Evolutionary conservation across 1,284 basidiomycete species (phyloP), one percentile per base, ranked within the genome.

Genomic region (Entoloma clypeatum): DNA sequence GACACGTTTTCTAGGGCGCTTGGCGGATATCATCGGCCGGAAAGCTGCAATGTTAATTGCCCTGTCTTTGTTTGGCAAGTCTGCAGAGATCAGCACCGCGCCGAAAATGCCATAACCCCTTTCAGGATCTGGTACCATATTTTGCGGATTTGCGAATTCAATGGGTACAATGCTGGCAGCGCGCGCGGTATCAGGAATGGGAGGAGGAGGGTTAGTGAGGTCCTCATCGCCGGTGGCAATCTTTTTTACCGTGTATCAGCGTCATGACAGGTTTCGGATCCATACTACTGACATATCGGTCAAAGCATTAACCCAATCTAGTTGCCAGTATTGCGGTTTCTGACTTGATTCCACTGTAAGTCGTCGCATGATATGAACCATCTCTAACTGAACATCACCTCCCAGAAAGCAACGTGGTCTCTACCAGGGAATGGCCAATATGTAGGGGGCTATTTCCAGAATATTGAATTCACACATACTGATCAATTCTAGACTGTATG

Each of bases 371-470:
- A 9, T n/a, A 30, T 8, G 7, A 34, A 24, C 17, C 39, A 22
- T 11, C 10, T 39, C 47, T 41, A 36, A 26, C 44, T 41, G 41
- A 47, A 24, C n/a, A 36, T 7, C 29, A 34, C 18, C 24, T 16
- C 41, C 24, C 44, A 92, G 90, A 53, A 86, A 86, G 56, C 81
- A 89, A 47, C 76, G 92, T 49, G 91, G 91, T 3, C 65, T 94
- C 25, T 93, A 92, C 59, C 92, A 94, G 64, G 92, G 91, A 41
- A 75, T 90, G 70, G 81, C 83, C 19, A 93, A 92, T 59, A 81
- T 93, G 86, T 83, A 68, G 58, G 71, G 64, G 22, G n/a, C n/a
- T 36, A 19, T 52, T 51, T 48, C 39, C 36, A 29, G 45, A 27
- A 24, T 13, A 21, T 30, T 24, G n/a, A 21, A 39, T 24, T 21